Base-by-base conservation (phyloP, 495 filamentous ascomycete genomes). In the Penicillium cinerascens region DNA sequence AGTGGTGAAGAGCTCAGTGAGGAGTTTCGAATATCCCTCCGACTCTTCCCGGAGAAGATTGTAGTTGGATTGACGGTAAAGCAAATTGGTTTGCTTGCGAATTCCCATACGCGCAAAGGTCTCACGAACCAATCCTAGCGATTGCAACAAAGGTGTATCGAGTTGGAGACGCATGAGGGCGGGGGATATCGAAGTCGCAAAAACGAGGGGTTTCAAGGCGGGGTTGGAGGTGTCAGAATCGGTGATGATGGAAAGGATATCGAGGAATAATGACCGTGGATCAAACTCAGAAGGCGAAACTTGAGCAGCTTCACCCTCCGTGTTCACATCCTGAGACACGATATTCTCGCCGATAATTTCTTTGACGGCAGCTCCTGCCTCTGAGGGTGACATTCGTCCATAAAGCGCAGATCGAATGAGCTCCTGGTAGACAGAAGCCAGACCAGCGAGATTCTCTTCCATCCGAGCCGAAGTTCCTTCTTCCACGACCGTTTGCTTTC, bases 61-160 rank as follows among this genome's bases (percentile, higher is more conserved):
- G 74, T 96, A 96, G 64, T 95, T 97, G 1, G 91, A 88, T 65
- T 97, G 95, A 41, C 91, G 87, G 61, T 99, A 99, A 2, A 97
- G 82, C 16, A 92, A 71, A 59, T 93, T 91, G 7, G 95, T 99
- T 47, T 90, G 85, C 56, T 95, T 89, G 46, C 92, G 85, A 54
- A 95, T 88, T 3, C 84, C 87, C 61, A 92, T 83, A 43, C 85
- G 82, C n/a, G 79, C 74, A 63, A 97, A 99, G 0, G 85, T 88
- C 4, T 85, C 82, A n/a, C 89, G 85, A 42, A 96, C 87, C 44
- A 99, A 72, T 9, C 85, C 83, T 16, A 96, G 73, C 4, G 82
- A 75, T 58, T 87, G 79, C 15, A 99, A 74, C 10, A 95, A 71
- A 10, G 79, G 73, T 2, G 81, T 80, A 42, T 97, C 95, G n/a